Evolutionary conservation across 768 basidiomycete species (phyloP), one percentile per base, ranked within the genome.

Genomic region (Candolleomyces efflorescens): DNA sequence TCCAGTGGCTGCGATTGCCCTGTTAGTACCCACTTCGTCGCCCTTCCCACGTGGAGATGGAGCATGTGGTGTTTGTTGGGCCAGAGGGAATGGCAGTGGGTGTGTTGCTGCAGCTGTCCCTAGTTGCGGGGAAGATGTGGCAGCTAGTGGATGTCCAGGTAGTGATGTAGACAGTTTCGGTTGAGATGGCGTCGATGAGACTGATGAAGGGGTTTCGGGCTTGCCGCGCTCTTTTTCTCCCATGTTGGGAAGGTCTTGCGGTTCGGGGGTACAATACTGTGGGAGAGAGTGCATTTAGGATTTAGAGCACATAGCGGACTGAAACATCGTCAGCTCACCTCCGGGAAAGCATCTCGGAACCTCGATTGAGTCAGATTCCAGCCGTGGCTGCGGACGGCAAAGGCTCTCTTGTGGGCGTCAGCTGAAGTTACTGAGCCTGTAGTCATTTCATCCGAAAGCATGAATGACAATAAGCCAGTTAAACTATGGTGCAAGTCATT

Each of bases 381-480:
- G 0, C 78, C 71, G 70, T 99, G 96, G 67, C 90, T 93, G 53
- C 85, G 80, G 5, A 76, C 73, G 0, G 96, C 94, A 60, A 93
- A 87, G 0, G 75, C 69, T 38, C 82, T 83, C 73, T 94, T 96
- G 65, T 98, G 89, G 5, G 79, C 75, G 43, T 90, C 88, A 13
- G 86, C 82, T 1, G 91, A 87, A 6, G 83, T 90, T 27, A 95
- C 85, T 1, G 91, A 92, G 10, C 96, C 96, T 0, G 96, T 97
- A 0, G 97, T 98, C 82, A 98, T 94, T 72, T 97, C 94, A 63
- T 97, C 92, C 0, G 90, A 87, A 50, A 95, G 78, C 94, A 96
- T 96, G 75, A 97, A 97, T 3, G 90, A 93, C 49, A 96, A 75
- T 18, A 98, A 79, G 18, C 97, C 97, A 5, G 94, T 98, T 64